Evolutionary conservation across 2,329 filamentous ascomycete species (phyloP).

Genomic region (Apiospora aurea): DNA sequence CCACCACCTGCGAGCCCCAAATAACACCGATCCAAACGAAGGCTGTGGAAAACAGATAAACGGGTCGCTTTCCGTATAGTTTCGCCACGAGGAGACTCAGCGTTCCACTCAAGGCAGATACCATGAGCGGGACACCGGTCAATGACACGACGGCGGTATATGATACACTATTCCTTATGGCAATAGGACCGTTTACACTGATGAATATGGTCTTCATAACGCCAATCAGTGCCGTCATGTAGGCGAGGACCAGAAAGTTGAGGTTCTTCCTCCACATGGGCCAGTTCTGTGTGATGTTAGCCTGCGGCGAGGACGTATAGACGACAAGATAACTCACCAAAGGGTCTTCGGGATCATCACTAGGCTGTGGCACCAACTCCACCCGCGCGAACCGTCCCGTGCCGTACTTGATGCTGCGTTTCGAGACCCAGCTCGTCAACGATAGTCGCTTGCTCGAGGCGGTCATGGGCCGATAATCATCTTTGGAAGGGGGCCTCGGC

Average conservation of each 20-base stretch:
- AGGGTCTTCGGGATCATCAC: conserved; percentile 60
- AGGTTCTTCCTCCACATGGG: conserved; percentile 60
- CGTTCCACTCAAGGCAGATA: conserved; percentile 56
- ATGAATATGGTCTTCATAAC: conserved; percentile 64
- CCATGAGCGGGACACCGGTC: conserved; percentile 60
- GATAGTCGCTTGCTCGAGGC: conserved; percentile 47
- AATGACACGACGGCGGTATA: conserved; percentile 57
- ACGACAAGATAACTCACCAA: conserved; percentile 48
- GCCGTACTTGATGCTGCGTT: conserved; percentile 55
- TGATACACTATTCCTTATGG: conserved; percentile 50
- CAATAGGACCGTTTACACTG: conserved; percentile 53
- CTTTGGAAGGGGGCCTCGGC: not conserved
- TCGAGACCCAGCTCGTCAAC: conserved; percentile 43
- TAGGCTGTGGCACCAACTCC: conserved; percentile 62
- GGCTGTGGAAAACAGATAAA: conserved; percentile 56
- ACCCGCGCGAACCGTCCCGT: conserved; percentile 50
- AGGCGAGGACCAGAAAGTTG: conserved; percentile 54
- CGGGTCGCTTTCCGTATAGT: conserved; percentile 59
- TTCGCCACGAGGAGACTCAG: conserved; percentile 51
- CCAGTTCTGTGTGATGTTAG: conserved; percentile 57
- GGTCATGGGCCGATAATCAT: conserved; percentile 36
- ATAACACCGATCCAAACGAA: conserved; percentile 56
- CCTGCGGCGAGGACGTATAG: not conserved
- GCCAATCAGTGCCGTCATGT: conserved; percentile 54
- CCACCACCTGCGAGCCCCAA: conserved; percentile 55